These are phyloP conservation scores for Pseudozyma tsukubaensis DNA, from an alignment of 1,284 basidiomycete genomes.

Conservation along the genomic window DNA sequence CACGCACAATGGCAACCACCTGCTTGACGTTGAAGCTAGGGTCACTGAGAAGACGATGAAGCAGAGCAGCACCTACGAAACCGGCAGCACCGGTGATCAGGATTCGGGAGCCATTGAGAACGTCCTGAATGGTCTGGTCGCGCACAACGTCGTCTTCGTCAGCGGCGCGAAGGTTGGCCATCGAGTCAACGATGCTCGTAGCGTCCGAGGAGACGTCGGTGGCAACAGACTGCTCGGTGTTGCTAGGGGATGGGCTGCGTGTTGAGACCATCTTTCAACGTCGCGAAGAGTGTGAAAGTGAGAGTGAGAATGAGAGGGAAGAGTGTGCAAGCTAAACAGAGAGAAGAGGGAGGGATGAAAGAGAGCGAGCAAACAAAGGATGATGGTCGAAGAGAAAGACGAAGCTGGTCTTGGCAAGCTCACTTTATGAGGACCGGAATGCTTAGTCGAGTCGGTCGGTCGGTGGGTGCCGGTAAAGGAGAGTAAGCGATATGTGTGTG, in stretches of 20 bases:
- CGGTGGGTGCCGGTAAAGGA: too few relatives aligned
- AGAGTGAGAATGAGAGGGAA: neutral
- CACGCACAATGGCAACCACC: conserved; percentile 45
- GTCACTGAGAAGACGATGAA: conserved; percentile 41
- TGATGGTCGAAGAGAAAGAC: conserved; percentile 15
- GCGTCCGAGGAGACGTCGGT: conserved; percentile 41
- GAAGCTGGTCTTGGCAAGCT: neutral
- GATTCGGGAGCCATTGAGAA: conserved; percentile 37
- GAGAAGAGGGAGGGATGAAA: neutral
- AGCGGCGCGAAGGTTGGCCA: conserved; percentile 15
- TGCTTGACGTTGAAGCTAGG: conserved; percentile 39
- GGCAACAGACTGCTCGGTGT: conserved; percentile 31
- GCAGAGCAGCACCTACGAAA: conserved; percentile 48
- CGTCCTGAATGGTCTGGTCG: conserved; percentile 33
- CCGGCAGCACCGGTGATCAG: conserved; percentile 50
- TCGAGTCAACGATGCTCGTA: conserved; percentile 31
- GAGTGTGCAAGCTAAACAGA: neutral
- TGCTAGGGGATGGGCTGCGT: conserved; percentile 34
- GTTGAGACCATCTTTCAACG: conserved; percentile 27
- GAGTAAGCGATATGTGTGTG: too few relatives aligned
- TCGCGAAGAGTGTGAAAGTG: neutral
- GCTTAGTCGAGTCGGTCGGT: too few relatives aligned
- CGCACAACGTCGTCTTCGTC: conserved; percentile 24
- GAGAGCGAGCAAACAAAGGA: neutral
- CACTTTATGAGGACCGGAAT: conserved; percentile 2